A percentile compares a stretch with the other conserved stretches of the same genome.
phyloP scores from a whole-genome alignment of 305 asterid species.

The Solanum aculeatissimum region DNA sequence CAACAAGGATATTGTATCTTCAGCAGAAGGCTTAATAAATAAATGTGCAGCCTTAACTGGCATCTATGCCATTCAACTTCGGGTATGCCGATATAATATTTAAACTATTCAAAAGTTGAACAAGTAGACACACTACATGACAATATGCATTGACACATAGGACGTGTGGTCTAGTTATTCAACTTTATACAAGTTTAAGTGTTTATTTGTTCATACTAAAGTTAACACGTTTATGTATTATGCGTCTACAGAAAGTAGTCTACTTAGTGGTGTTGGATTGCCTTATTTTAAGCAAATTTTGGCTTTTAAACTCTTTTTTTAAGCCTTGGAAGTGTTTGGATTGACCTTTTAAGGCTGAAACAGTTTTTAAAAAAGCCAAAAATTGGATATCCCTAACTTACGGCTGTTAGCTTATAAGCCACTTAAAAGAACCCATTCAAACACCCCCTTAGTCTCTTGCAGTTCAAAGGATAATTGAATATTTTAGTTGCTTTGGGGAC shows the following conservation, averaged over 20 bases:
- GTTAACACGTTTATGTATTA: background rate
- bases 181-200: background rate
- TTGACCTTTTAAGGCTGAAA: too few relatives aligned
- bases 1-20: background rate
- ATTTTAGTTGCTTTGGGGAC: background rate
- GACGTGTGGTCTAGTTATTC: background rate
- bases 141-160: background rate
- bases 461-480: background rate
- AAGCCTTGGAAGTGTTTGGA: too few relatives aligned
- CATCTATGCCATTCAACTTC: background rate
- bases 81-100: fast-evolving
- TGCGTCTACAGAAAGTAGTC: background rate
- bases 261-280: background rate
- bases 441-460: background rate
- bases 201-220: background rate
- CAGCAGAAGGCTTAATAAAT: background rate
- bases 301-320: too few relatives aligned
- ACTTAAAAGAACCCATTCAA: too few relatives aligned
- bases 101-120: background rate
- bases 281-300: too few relatives aligned
- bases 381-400: too few relatives aligned
- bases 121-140: background rate
- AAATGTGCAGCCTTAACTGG: background rate
- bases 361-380: too few relatives aligned
- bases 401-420: too few relatives aligned